phyloP scores from a whole-genome alignment of 108 stramenopile species.

The Pseudonitzschia pungens region DNA sequence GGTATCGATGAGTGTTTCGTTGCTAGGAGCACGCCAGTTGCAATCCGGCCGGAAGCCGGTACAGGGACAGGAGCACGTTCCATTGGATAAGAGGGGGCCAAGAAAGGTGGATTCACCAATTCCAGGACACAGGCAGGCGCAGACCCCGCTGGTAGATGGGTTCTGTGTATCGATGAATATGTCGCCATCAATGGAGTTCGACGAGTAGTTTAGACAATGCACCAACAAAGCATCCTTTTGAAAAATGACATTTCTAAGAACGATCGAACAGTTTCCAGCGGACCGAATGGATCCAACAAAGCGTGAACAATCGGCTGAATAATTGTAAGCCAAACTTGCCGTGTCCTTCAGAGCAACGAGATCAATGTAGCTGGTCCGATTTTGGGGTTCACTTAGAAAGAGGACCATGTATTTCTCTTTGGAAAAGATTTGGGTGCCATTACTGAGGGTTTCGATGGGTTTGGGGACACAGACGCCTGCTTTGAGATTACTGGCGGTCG shows the following conservation, averaged over 20 bases:
- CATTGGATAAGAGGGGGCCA: background rate
- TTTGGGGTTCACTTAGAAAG: background rate
- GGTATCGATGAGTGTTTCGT: background rate
- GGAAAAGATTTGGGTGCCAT: background rate
- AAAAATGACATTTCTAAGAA: background rate
- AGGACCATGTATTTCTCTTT: slow-evolving; percentile 8
- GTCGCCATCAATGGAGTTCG: slow-evolving; percentile 2
- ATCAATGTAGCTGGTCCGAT: background rate
- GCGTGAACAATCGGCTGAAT: background rate
- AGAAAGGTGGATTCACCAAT: no score
- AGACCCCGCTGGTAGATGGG: background rate
- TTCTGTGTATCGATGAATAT: background rate
- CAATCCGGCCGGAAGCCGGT: background rate
- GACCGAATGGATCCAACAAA: background rate
- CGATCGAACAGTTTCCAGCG: background rate
- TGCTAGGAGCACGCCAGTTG: background rate
- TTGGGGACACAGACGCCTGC: background rate
- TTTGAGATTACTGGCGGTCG: background rate
- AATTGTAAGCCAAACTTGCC: background rate
- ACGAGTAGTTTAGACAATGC: background rate
- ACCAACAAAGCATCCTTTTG: background rate
- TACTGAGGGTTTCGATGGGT: background rate
- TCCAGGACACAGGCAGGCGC: background rate
- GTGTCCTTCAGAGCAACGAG: background rate
- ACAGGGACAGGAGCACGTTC: slow-evolving; percentile 5